These are phyloP conservation scores for Tirmania nivea DNA, from an alignment of 495 filamentous ascomycete species.

Conservation along the genomic window DNA sequence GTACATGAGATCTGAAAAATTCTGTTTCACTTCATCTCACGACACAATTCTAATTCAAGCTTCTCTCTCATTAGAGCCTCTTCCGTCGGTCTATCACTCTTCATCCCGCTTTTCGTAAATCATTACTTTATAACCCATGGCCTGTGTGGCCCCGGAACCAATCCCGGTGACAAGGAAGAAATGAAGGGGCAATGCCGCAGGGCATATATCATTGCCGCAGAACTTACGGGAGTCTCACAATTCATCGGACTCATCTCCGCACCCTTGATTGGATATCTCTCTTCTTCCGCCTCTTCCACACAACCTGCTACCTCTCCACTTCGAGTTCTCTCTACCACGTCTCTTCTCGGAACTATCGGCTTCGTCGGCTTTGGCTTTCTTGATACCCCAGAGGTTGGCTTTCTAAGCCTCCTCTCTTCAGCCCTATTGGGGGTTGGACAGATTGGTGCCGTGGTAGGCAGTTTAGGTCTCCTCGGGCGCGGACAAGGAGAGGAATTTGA, in stretches of 20 bases:
- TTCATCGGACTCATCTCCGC: slow-evolving; percentile 65
- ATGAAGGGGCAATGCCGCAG: slow-evolving; percentile 50
- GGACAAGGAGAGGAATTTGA: slow-evolving; percentile 38
- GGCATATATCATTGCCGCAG: slow-evolving; percentile 67
- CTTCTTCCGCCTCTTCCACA: slow-evolving; percentile 31
- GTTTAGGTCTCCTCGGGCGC: slow-evolving; percentile 58
- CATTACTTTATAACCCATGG: slow-evolving; percentile 66
- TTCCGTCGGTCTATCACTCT: slow-evolving; percentile 85
- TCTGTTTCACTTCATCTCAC: slow-evolving; percentile 78
- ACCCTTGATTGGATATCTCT: slow-evolving; percentile 64
- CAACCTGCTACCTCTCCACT: neutral
- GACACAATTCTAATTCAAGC: slow-evolving; percentile 48
- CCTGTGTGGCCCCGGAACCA: slow-evolving; percentile 39
- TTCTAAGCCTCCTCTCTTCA: slow-evolving; percentile 35
- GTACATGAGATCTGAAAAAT: slow-evolving; percentile 67
- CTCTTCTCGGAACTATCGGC: slow-evolving; percentile 47
- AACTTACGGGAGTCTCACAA: slow-evolving; percentile 72
- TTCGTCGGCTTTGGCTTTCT: slow-evolving; percentile 53
- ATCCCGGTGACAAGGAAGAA: slow-evolving; percentile 37
- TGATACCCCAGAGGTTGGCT: slow-evolving; percentile 49
- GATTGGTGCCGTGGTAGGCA: slow-evolving; percentile 89
- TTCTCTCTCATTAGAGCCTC: slow-evolving; percentile 37
- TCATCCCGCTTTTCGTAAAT: slow-evolving; percentile 82
- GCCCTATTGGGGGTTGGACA: slow-evolving; percentile 68
- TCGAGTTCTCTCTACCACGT: slow-evolving; percentile 36